Base-by-base conservation (phyloP, 2,329 filamentous ascomycete species). In the Boeremia lycopersici region DNA sequence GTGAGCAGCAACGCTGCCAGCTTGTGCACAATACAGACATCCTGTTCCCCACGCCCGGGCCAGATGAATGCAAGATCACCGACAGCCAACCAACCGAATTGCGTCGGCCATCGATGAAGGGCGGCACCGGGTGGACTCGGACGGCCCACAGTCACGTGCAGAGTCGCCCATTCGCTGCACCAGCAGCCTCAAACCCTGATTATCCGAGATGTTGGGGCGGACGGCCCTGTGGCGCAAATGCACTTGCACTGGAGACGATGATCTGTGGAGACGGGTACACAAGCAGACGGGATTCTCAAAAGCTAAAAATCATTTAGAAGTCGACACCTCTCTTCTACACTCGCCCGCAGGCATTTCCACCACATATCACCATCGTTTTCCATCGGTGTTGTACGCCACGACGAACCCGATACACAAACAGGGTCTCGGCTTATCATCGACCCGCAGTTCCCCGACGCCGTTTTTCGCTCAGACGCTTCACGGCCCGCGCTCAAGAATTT, bases 401-500 rank as follows among this genome's bases (percentile, higher is more conserved):
- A 55, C 46, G 36, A 47, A 42, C 23, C 29, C 13, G 26, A 25
- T 31, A 17, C 17, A 35, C n/a, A 13, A 45, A 35, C 5, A 42
- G 34, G 38, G n/a, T 36, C 41, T 50, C 52, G 52, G 52, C 52
- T 55, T 43, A 55, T 50, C 52, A 43, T 46, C 41, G 42, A 55
- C 41, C 52, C 52, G 52, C 52, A 42, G 23, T 46, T 55, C 41
- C 52, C 52, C 52, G 52, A 44, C 41, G 31, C 53, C 53, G 42
- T 51, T 51, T 55, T 34, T 38, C 48, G 53, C 53, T 51, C 53
- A 50, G 46, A 41, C 52, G 38, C 46, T 39, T 17, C 38, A 51
- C 48, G 53, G 53, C 48, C 53, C 53, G 53, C 53, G 53, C 53
- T 56, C 39, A 51, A 56, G 53, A 56, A 56, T 56, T 56, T 56